phyloP scores from a whole-genome alignment of 2,329 filamentous ascomycete species.

The Davidsoniella virescens region DNA sequence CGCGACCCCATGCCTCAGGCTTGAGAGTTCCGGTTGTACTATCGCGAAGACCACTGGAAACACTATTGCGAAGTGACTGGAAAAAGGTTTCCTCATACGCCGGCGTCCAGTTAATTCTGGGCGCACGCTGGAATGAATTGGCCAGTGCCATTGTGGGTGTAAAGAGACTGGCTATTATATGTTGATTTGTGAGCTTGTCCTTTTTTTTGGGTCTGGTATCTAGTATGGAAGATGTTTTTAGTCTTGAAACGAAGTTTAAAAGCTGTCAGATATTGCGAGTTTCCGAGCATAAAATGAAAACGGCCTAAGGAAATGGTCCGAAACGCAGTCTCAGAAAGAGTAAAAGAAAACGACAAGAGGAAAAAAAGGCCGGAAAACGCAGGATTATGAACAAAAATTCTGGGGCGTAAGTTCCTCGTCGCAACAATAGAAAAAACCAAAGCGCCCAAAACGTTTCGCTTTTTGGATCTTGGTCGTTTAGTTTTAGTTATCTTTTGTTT shows the following conservation, averaged over 20 bases:
- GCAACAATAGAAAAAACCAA: too few species aligned
- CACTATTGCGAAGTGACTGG: constrained; percentile 41
- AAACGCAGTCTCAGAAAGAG: neutral
- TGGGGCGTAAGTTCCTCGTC: neutral
- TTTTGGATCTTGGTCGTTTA: too few species aligned
- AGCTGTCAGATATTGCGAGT: neutral
- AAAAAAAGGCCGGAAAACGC: constrained; percentile 1
- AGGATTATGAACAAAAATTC: constrained; percentile 4
- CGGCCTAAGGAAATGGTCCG: neutral
- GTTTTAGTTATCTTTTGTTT: too few species aligned
- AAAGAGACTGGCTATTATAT: neutral
- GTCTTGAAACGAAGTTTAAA: neutral
- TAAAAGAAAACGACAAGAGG: too few species aligned
- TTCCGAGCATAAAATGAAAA: neutral
- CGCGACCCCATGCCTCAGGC: constrained; percentile 43
- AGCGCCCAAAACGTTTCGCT: too few species aligned
- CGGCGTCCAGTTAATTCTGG: constrained; percentile 44
- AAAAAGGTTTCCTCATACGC: constrained; percentile 45
- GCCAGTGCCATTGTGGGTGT: neutral
- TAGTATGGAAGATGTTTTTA: too few species aligned
- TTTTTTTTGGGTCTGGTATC: too few species aligned
- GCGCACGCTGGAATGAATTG: constrained; percentile 20
- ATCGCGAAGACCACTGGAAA: constrained; percentile 38
- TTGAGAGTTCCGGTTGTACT: constrained; percentile 40
- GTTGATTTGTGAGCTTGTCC: neutral